Evolutionary conservation across 176 grass and related monocot species (phyloP).

Genomic region (Chloris gayana): DNA sequence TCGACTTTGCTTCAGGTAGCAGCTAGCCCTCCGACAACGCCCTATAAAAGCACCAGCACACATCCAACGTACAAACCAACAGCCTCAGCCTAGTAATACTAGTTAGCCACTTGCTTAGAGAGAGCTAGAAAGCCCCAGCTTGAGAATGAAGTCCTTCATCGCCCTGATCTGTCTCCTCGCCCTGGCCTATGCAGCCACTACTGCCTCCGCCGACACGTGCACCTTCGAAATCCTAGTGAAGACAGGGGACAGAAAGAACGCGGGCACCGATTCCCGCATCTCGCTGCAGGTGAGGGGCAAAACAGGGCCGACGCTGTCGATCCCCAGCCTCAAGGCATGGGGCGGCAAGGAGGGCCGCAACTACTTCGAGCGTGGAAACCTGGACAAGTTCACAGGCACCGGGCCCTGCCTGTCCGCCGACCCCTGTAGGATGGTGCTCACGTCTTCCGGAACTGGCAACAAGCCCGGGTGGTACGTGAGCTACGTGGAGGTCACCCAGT

Average conservation of each 20-base stretch:
- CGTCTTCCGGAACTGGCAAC: neutral
- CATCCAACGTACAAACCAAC: too few relatives aligned
- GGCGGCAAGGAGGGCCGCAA: neutral
- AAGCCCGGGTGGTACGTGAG: constrained; percentile 8
- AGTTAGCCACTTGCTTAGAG: too few relatives aligned
- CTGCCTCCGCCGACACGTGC: neutral
- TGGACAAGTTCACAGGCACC: neutral
- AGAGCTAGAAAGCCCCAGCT: too few relatives aligned
- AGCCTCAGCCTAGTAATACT: too few relatives aligned
- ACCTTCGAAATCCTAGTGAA: neutral
- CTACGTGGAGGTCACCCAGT: neutral
- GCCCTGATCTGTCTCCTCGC: neutral
- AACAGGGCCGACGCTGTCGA: neutral
- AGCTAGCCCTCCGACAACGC: too few relatives aligned
- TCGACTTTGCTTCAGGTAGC: too few relatives aligned
- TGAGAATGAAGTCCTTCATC: neutral
- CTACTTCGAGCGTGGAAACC: neutral
- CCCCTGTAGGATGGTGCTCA: neutral
- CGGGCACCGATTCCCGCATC: neutral
- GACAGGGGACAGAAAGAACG: neutral
- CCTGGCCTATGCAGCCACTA: neutral
- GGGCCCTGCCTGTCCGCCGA: neutral
- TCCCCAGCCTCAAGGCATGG: neutral
- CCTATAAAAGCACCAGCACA: too few relatives aligned
- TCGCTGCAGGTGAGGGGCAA: neutral